These are phyloP conservation scores for Rhexocercosporidium sp. DNA, from an alignment of 2,329 filamentous ascomycete species.

Conservation along the genomic window DNA sequence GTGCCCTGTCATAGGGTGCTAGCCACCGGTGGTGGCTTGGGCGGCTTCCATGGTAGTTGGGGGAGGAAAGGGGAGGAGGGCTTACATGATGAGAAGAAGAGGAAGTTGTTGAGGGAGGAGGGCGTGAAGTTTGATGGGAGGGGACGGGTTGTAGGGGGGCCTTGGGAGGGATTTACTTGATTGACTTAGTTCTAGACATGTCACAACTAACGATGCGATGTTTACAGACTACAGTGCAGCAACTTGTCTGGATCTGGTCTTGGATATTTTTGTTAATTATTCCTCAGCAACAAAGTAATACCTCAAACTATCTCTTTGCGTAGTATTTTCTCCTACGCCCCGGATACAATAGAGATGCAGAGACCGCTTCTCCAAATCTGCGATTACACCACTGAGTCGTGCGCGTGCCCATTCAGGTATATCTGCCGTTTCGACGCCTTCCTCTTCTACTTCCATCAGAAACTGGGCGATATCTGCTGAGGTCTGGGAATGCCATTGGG, in stretches of 20 bases:
- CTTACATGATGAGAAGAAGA: slow-evolving; percentile 68
- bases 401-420: slow-evolving; percentile 33
- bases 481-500: slow-evolving; percentile 24
- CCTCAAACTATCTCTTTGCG: not conserved
- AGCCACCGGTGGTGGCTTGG: slow-evolving; percentile 72
- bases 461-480: slow-evolving; percentile 29
- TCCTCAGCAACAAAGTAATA: not conserved
- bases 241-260: not conserved
- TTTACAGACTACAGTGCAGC: too few relatives aligned
- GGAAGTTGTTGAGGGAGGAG: slow-evolving; percentile 60
- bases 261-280: not conserved
- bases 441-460: slow-evolving; percentile 37
- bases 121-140: slow-evolving; percentile 67
- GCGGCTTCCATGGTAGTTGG: slow-evolving; percentile 74
- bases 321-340: slow-evolving; percentile 18
- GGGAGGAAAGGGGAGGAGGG: slow-evolving; percentile 64
- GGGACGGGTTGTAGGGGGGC: slow-evolving; percentile 61
- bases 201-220: too few relatives aligned
- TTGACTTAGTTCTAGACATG: not conserved
- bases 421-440: slow-evolving; percentile 29
- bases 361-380: slow-evolving; percentile 19
- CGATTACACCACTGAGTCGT: slow-evolving; percentile 22
- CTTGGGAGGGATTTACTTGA: slow-evolving; percentile 35
- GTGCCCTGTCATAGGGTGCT: slow-evolving; percentile 85
- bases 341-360: slow-evolving; percentile 23